phyloP scores from a whole-genome alignment of 208 protist species.

The Vickermania spadyakhi region DNA sequence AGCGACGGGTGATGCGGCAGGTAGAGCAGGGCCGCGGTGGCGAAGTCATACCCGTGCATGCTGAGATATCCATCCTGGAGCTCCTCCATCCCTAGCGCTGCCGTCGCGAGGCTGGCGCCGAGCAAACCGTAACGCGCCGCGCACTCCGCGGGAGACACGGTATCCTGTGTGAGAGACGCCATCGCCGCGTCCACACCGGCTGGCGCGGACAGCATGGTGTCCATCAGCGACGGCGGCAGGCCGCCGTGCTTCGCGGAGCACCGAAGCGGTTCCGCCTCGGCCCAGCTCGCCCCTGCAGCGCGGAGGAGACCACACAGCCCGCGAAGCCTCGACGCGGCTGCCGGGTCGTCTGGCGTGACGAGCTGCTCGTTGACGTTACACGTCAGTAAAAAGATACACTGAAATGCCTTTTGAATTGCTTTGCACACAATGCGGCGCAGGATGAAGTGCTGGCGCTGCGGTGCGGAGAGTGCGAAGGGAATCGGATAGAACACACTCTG shows the following conservation, averaged over 20 bases:
- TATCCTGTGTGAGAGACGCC: background rate
- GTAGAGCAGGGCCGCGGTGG: slow-evolving; percentile 11
- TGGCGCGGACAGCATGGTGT: background rate
- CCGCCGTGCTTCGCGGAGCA: background rate
- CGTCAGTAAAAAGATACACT: slow-evolving; percentile 27
- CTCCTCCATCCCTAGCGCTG: background rate
- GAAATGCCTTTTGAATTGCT: slow-evolving; percentile 35
- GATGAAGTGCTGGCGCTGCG: slow-evolving; percentile 6
- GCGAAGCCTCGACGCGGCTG: background rate
- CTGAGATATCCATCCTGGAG: slow-evolving; percentile 4
- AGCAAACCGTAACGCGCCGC: background rate
- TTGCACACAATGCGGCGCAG: slow-evolving; percentile 22
- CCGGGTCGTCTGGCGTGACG: slow-evolving; percentile 3
- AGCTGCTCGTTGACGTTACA: slow-evolving; percentile 20
- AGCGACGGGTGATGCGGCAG: slow-evolving; percentile 4
- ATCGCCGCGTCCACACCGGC: background rate
- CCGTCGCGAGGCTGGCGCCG: background rate
- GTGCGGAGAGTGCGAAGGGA: slow-evolving; percentile 1
- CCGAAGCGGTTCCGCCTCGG: background rate
- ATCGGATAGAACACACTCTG: slow-evolving; percentile 5
- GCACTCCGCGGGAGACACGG: background rate
- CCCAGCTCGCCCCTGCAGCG: background rate
- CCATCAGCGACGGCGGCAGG: background rate
- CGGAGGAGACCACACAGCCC: background rate
- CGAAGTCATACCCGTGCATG: slow-evolving; percentile 5